phyloP scores from a whole-genome alignment of 495 filamentous ascomycete species.

The Corynascus novoguineensis region DNA sequence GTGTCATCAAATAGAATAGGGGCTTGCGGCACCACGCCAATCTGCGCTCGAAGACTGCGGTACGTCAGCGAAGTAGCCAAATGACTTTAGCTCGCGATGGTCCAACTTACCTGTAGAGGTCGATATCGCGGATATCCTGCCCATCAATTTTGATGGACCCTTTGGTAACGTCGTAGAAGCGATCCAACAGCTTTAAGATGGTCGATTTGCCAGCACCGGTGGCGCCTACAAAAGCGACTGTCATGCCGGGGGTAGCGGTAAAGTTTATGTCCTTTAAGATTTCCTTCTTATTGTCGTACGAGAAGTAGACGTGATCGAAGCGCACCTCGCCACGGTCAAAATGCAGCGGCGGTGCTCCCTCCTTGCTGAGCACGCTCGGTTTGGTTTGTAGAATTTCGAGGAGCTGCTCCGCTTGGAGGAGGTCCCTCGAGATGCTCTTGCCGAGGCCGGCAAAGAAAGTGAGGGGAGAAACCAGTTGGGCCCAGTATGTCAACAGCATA shows the following conservation, averaged over 20 bases:
- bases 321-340: conserved; percentile 56
- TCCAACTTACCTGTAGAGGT: conserved; percentile 46
- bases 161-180: conserved; percentile 62
- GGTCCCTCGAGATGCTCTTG: conserved; percentile 51
- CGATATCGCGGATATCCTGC: conserved; percentile 65
- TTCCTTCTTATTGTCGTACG: conserved; percentile 63
- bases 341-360: conserved; percentile 50
- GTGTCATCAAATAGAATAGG: conserved; percentile 66
- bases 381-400: conserved; percentile 65
- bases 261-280: conserved; percentile 63
- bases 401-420: conserved; percentile 68
- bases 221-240: conserved; percentile 70
- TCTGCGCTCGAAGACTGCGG: conserved; percentile 56
- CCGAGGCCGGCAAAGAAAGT: conserved; percentile 58
- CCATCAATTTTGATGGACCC: conserved; percentile 69
- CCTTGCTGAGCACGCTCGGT: conserved; percentile 54
- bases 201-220: conserved; percentile 75
- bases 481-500: conserved; percentile 67
- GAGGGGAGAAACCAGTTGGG: conserved; percentile 55
- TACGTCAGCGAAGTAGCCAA: conserved; percentile 6
- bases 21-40: conserved; percentile 69
- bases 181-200: conserved; percentile 63
- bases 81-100: neutral
- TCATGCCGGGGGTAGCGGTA: conserved; percentile 53
- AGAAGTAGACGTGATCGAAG: conserved; percentile 62